Percentiles rank a stretch among this genome's conserved stretches.
phyloP scores from a whole-genome alignment of 331 rosid genomes.

The Ulmus americana region DNA sequence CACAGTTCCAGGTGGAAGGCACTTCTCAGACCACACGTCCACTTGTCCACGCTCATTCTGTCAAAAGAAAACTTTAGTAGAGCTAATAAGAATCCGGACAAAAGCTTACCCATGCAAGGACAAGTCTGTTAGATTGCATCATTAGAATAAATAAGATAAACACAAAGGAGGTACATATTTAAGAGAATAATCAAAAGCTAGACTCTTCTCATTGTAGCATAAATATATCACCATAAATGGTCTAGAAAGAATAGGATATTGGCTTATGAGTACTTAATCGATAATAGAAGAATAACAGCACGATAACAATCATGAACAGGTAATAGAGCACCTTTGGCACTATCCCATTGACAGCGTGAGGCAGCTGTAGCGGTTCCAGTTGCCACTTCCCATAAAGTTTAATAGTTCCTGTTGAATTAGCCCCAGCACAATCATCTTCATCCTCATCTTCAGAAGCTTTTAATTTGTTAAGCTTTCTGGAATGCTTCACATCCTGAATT shows the following conservation, averaged over 20 bases:
- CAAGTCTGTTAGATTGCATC: slow-evolving; percentile 2
- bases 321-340: slow-evolving; percentile 69
- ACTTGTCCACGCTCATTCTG: slow-evolving; percentile 87
- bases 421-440: slow-evolving; percentile 43
- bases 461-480: slow-evolving; percentile 45
- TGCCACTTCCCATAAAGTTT: slow-evolving; percentile 90
- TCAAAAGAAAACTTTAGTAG: slow-evolving; percentile 24
- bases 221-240: not conserved
- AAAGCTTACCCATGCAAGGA: slow-evolving; percentile 10
- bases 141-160: slow-evolving; percentile 9
- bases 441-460: slow-evolving; percentile 54
- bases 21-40: slow-evolving; percentile 96
- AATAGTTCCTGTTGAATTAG: slow-evolving; percentile 42
- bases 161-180: not conserved
- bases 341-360: slow-evolving; percentile 69
- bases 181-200: too few species aligned
- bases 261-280: not conserved
- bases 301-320: slow-evolving; percentile 10
- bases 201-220: not conserved
- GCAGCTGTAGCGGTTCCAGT: slow-evolving; percentile 67
- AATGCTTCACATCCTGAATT: slow-evolving; percentile 52
- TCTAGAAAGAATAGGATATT: not conserved
- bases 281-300: not conserved
- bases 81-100: slow-evolving; percentile 15
- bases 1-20: slow-evolving; percentile 93